Evolutionary conservation across 768 basidiomycete genomes (phyloP).

Genomic region (Astraeus odoratus): DNA sequence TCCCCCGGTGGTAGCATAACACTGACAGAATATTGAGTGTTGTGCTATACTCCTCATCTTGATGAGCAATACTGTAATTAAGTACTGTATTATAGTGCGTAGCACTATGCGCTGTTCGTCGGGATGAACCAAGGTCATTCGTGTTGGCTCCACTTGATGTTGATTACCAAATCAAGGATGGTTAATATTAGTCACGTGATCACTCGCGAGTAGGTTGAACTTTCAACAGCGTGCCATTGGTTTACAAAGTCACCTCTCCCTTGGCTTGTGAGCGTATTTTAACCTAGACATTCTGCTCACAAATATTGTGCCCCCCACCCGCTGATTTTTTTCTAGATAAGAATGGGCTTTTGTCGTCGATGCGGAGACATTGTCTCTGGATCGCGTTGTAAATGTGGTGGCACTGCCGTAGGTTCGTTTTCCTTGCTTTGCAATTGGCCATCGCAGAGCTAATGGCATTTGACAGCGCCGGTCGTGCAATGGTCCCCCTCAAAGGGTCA

Average conservation of each 20-base stretch:
- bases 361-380: slow-evolving; percentile 78
- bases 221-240: neutral
- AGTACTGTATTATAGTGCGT: too few relatives aligned
- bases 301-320: neutral
- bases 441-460: slow-evolving; percentile 12
- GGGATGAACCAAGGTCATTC: too few relatives aligned
- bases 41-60: too few relatives aligned
- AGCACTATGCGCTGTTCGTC: too few relatives aligned
- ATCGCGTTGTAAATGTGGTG: slow-evolving; percentile 74
- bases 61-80: too few relatives aligned
- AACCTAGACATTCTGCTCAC: too few relatives aligned
- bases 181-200: slow-evolving; percentile 8
- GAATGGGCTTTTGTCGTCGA: slow-evolving; percentile 80
- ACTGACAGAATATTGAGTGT: too few relatives aligned
- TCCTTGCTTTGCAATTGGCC: slow-evolving; percentile 2
- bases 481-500: slow-evolving; percentile 44
- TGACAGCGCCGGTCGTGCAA: slow-evolving; percentile 58
- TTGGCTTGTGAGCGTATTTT: too few relatives aligned
- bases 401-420: slow-evolving; percentile 66
- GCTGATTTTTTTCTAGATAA: neutral
- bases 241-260: neutral
- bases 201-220: slow-evolving; percentile 3
- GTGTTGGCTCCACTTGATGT: too few relatives aligned
- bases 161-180: too few relatives aligned
- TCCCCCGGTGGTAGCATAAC: too few relatives aligned